phyloP scores from a whole-genome alignment of 306 rosid genomes.

The Rosa multiflora region DNA sequence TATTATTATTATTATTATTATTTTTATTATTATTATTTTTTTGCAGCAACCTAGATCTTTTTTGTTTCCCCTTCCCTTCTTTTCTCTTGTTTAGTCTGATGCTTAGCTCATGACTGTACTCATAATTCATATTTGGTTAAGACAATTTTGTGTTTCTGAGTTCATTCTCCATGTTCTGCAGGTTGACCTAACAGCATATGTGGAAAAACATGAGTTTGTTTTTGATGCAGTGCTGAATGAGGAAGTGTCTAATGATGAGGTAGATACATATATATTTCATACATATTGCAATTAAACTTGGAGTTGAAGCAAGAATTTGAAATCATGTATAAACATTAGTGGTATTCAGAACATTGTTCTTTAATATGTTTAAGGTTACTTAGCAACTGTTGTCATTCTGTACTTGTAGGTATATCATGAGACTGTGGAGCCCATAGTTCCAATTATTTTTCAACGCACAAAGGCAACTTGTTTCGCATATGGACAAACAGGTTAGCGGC shows the following conservation, averaged over 20 bases:
- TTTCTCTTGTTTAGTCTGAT: neutral
- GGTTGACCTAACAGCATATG: conserved; percentile 96
- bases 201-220: conserved; percentile 93
- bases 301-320: conserved; percentile 4
- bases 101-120: neutral
- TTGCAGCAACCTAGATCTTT: neutral
- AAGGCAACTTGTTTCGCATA: conserved; percentile 99
- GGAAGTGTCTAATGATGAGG: conserved; percentile 97
- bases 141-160: conserved; percentile 16
- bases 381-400: conserved; percentile 10
- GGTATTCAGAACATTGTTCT: neutral
- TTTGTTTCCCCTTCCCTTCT: no score
- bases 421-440: conserved; percentile 99
- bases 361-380: conserved; percentile 1
- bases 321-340: neutral
- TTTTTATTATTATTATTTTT: neutral
- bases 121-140: neutral
- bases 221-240: conserved; percentile 98
- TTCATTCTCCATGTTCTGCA: conserved; percentile 38
- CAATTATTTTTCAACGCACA: conserved; percentile 93
- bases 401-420: conserved; percentile 76
- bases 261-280: conserved; percentile 16
- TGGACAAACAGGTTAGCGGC: conserved; percentile 88
- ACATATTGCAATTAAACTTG: conserved; percentile 15
- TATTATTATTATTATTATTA: no score